These are phyloP conservation scores for Pseudogymnoascus sp. DNA, from an alignment of 2,329 filamentous ascomycete species.

Conservation along the genomic window DNA sequence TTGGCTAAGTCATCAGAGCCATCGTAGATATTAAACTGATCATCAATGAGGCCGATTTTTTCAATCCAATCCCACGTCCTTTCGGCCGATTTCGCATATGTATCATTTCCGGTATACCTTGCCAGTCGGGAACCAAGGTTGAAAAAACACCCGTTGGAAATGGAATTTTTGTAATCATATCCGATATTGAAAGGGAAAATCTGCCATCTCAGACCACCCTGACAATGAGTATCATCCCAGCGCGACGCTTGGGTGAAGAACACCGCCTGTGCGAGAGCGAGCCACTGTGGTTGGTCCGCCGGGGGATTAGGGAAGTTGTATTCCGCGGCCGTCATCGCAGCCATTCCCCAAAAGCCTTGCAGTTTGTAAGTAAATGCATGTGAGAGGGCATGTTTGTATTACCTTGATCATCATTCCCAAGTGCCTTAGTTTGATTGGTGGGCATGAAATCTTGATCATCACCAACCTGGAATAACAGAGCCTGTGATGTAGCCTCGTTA, in stretches of 20 bases:
- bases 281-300: constrained; percentile 58
- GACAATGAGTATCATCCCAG: constrained; percentile 60
- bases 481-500: constrained; percentile 45
- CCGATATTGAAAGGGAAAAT: constrained; percentile 64
- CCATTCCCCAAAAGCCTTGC: constrained; percentile 71
- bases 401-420: constrained; percentile 31
- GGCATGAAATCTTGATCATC: constrained; percentile 50
- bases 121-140: constrained; percentile 64
- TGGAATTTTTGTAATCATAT: constrained; percentile 59
- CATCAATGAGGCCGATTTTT: constrained; percentile 49
- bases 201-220: constrained; percentile 77
- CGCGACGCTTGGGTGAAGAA: constrained; percentile 69
- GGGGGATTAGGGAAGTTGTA: constrained; percentile 64
- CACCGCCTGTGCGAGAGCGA: constrained; percentile 68
- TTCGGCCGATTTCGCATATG: constrained; percentile 69
- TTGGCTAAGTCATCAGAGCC: constrained; percentile 38
- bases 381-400: background rate
- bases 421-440: constrained; percentile 31
- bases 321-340: constrained; percentile 71
- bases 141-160: constrained; percentile 63
- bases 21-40: constrained; percentile 48
- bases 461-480: constrained; percentile 51
- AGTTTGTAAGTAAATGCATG: background rate
- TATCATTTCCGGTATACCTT: constrained; percentile 69
- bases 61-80: constrained; percentile 60